A percentile compares a stretch with the other conserved stretches of the same genome.
These are phyloP conservation scores for Trichothecium sympodiale DNA, from an alignment of 2,329 filamentous ascomycete genomes.

Conservation along the genomic window DNA sequence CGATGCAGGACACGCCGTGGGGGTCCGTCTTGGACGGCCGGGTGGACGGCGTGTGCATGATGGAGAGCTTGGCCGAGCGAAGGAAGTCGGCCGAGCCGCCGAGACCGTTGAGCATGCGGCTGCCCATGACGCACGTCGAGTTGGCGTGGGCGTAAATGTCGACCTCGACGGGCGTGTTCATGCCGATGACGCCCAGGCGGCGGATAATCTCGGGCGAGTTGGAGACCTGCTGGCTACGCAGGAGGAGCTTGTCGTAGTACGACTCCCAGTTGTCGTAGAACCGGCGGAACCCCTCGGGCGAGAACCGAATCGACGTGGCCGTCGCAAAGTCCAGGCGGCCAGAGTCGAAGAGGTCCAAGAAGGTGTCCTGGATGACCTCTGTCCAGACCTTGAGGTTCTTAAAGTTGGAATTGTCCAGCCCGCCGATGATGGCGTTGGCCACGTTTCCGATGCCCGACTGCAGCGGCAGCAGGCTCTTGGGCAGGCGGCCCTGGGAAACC, in stretches of 20 bases:
- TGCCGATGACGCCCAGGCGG: conserved; percentile 76
- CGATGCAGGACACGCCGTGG: conserved; percentile 72
- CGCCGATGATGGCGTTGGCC: conserved; percentile 82
- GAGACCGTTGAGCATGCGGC: conserved; percentile 76
- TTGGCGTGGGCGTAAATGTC: conserved; percentile 94
- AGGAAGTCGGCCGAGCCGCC: conserved; percentile 77
- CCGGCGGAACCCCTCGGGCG: conserved; percentile 78
- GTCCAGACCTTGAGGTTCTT: conserved; percentile 87
- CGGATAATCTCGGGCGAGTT: conserved; percentile 89
- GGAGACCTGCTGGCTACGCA: conserved; percentile 78
- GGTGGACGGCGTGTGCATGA: conserved; percentile 85
- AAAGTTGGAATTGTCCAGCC: conserved; percentile 72
- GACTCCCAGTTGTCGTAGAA: conserved; percentile 80
- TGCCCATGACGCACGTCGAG: conserved; percentile 80
- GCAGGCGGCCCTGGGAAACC: conserved; percentile 66
- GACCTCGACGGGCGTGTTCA: conserved; percentile 92
- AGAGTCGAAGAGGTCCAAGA: conserved; percentile 85
- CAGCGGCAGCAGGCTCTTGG: conserved; percentile 64
- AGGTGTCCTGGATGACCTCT: conserved; percentile 84
- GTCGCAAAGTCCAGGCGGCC: conserved; percentile 84
- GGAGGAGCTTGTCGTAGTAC: conserved; percentile 72
- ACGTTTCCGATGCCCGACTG: conserved; percentile 91
- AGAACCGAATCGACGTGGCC: conserved; percentile 83
- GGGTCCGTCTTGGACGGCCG: conserved; percentile 75
- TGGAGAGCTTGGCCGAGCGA: conserved; percentile 68